Evolutionary conservation across 345 rosid genomes (phyloP).

Genomic region (thale cress (Arabidopsis thaliana)): DNA sequence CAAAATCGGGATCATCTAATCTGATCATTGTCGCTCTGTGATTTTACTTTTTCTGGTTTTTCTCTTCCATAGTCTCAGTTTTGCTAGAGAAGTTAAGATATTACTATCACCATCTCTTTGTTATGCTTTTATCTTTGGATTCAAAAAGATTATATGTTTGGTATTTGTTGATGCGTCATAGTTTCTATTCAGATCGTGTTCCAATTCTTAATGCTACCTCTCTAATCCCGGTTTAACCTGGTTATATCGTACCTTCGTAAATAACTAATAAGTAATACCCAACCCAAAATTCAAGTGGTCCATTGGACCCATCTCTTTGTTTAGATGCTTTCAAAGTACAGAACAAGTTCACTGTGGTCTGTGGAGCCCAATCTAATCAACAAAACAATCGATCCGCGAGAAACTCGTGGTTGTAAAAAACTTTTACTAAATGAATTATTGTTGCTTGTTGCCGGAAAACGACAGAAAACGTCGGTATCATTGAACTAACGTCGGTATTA

Average conservation of each 20-base stretch:
- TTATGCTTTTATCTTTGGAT: slow-evolving; percentile 18
- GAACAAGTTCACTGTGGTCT: background rate
- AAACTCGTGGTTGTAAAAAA: background rate
- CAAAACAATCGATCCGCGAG: background rate
- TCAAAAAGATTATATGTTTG: slow-evolving; percentile 18
- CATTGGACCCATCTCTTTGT: background rate
- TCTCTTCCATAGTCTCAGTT: slow-evolving; percentile 35
- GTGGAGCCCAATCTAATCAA: background rate
- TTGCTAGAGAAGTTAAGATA: slow-evolving; percentile 39
- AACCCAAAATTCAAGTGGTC: background rate
- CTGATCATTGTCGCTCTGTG: background rate
- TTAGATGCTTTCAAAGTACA: no score
- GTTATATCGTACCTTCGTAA: background rate
- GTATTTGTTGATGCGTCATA: background rate
- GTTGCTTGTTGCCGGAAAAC: background rate
- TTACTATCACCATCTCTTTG: background rate
- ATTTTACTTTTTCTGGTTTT: slow-evolving; percentile 15
- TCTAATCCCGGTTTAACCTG: background rate
- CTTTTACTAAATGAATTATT: background rate
- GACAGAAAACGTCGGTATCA: no score
- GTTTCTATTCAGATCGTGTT: background rate
- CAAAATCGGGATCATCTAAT: slow-evolving; percentile 90
- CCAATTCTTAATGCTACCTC: background rate
- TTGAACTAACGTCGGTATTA: no score
- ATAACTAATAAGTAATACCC: background rate